These are phyloP conservation scores for Beauveria bassiana DNA, from an alignment of 2,329 filamentous ascomycete species.

Conservation along the genomic window DNA sequence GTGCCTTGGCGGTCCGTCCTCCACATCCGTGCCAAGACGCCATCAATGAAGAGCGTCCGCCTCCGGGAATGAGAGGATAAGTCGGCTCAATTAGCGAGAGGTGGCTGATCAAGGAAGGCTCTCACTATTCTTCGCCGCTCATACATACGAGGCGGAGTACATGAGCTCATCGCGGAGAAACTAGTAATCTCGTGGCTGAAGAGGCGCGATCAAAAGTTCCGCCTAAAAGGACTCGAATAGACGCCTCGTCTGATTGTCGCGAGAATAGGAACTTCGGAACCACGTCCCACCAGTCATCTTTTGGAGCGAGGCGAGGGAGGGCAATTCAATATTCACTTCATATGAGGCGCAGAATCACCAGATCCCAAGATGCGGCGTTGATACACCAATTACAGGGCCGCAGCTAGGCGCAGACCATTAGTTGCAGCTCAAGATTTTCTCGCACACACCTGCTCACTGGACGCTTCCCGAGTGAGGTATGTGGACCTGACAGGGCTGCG, in stretches of 20 bases:
- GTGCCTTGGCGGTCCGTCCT: neutral
- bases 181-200: neutral
- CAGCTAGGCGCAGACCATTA: neutral
- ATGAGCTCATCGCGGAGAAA: no score
- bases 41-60: neutral
- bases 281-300: neutral
- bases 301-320: neutral
- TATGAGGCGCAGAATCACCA: neutral
- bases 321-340: no score
- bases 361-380: neutral
- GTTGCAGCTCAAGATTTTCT: neutral
- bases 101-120: neutral
- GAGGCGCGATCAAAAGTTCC: conserved; percentile 4
- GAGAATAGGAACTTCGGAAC: neutral
- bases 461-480: neutral
- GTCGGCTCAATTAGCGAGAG: neutral
- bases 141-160: no score
- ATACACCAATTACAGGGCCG: neutral
- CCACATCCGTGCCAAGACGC: conserved; percentile 4
- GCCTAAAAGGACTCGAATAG: neutral
- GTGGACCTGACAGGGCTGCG: neutral
- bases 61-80: no score
- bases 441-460: neutral
- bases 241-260: neutral
- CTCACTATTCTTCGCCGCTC: neutral